Evolutionary conservation across 1,139 yeast species (phyloP).

Genomic region (Oligophagozyma castellii): DNA sequence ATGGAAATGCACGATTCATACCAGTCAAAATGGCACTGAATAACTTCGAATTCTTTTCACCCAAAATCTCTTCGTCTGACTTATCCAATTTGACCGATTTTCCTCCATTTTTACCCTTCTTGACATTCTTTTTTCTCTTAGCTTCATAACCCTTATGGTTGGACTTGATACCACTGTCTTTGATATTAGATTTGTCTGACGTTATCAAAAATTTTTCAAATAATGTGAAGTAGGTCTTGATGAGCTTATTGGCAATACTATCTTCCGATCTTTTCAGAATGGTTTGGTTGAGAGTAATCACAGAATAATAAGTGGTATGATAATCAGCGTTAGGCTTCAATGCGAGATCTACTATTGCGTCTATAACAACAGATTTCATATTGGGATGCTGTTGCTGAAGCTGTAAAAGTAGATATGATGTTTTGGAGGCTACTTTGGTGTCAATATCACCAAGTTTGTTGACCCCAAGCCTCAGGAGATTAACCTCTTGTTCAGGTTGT

Average conservation of each 20-base stretch:
- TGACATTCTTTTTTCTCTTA: conserved; percentile 40
- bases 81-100: conserved; percentile 55
- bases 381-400: conserved; percentile 91
- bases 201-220: conserved; percentile 74
- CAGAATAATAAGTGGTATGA: conserved; percentile 78
- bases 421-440: conserved; percentile 78
- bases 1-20: conserved; percentile 91
- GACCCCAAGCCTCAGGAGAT: conserved; percentile 74
- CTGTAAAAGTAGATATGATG: conserved; percentile 69
- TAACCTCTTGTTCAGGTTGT: conserved; percentile 95
- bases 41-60: conserved; percentile 73
- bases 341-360: conserved; percentile 66
- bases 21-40: conserved; percentile 92
- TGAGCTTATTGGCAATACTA: conserved; percentile 64
- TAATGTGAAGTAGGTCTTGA: conserved; percentile 72
- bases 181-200: conserved; percentile 35
- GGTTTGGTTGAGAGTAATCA: conserved; percentile 84
- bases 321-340: conserved; percentile 69
- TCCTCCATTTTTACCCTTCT: conserved; percentile 69
- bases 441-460: conserved; percentile 91
- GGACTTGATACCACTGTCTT: conserved; percentile 21
- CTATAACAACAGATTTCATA: conserved; percentile 73
- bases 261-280: conserved; percentile 68
- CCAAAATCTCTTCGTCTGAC: conserved; percentile 56
- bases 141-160: conserved; percentile 26